Evolutionary conservation across 345 rosid species (phyloP).

Genomic region (Jatropha curcas): DNA sequence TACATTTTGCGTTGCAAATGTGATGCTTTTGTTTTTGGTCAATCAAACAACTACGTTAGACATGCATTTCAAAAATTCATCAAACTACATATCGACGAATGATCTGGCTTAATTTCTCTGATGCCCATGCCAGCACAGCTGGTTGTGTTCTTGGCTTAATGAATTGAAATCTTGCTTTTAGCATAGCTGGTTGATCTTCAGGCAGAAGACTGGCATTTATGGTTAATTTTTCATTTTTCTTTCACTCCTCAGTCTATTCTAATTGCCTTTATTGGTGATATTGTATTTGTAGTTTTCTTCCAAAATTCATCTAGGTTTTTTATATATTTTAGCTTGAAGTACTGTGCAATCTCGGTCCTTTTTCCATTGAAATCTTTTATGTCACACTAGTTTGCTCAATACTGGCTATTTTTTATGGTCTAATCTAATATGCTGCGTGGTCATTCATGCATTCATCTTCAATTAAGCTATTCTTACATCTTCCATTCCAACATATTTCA

Average conservation of each 20-base stretch:
- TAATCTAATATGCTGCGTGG: neutral
- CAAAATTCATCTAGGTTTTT: neutral
- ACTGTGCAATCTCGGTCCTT: neutral
- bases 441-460: neutral
- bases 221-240: neutral
- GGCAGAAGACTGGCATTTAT: neutral
- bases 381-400: no score
- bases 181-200: neutral
- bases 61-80: neutral
- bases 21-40: neutral
- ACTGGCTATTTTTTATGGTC: neutral
- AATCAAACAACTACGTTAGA: neutral
- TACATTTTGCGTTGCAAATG: neutral
- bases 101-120: neutral
- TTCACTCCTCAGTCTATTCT: neutral
- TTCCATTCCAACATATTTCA: neutral
- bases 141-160: neutral
- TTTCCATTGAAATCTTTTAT: neutral
- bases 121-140: neutral
- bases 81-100: neutral
- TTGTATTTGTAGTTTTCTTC: neutral
- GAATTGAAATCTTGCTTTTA: neutral
- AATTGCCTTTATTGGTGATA: neutral
- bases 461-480: neutral
- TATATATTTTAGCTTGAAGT: neutral